A percentile compares a stretch with the other conserved stretches of the same genome.
Evolutionary conservation across 78 protist genomes (phyloP).

Genomic region (Speleostelium caveatum): DNA sequence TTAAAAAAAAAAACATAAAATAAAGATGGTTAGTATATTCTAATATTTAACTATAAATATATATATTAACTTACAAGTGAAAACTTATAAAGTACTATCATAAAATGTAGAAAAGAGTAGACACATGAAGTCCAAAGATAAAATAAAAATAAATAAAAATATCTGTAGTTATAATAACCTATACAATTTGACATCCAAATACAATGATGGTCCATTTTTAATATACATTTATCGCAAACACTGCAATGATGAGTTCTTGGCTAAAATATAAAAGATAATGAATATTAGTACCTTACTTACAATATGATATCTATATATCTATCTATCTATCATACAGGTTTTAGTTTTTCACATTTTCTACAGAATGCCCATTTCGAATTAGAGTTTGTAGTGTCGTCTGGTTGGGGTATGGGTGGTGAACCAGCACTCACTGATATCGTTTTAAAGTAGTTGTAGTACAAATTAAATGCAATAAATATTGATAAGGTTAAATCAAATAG

Average conservation of each 20-base stretch:
- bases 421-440: conserved; percentile 41
- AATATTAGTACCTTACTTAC: too few species aligned
- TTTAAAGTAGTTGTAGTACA: conserved; percentile 46
- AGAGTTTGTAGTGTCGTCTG: background rate
- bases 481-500: conserved; percentile 3
- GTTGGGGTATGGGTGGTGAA: conserved; percentile 21
- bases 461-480: conserved; percentile 18
- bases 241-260: conserved; percentile 94
- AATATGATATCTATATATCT: too few species aligned
- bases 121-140: conserved; percentile 29
- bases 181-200: conserved; percentile 95
- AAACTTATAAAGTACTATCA: background rate
- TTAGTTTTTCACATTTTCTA: conserved; percentile 29
- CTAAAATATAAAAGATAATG: too few species aligned
- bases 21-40: background rate
- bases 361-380: conserved; percentile 31
- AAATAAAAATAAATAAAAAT: conserved; percentile 14
- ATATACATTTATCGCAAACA: conserved; percentile 87
- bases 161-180: conserved; percentile 80
- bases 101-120: conserved; percentile 15
- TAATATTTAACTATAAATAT: background rate
- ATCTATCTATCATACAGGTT: too few species aligned
- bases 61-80: conserved; percentile 2
- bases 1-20: background rate
- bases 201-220: conserved; percentile 96